Evolutionary conservation across 2,329 filamentous ascomycete genomes (phyloP).

Genomic region (Cytospora leucostoma): DNA sequence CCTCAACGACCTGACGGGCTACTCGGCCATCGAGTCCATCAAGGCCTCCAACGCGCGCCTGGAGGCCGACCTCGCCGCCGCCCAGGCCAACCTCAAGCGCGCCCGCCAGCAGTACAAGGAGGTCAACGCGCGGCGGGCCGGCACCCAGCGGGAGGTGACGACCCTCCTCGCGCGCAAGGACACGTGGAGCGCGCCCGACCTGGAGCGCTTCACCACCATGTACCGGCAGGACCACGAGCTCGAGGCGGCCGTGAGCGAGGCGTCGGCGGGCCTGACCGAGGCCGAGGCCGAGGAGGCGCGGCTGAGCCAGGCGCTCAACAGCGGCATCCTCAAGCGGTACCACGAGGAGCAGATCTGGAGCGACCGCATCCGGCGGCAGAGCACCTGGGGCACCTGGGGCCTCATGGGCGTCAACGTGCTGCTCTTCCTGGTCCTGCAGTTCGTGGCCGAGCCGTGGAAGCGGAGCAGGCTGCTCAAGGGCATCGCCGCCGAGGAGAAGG

Average conservation of each 20-base stretch:
- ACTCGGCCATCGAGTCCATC: constrained; percentile 84
- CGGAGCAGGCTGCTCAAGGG: constrained; percentile 77
- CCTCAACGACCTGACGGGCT: constrained; percentile 92
- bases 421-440: constrained; percentile 81
- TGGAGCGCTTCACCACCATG: constrained; percentile 91
- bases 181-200: constrained; percentile 80
- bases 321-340: constrained; percentile 84
- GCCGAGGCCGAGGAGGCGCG: constrained; percentile 82
- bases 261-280: constrained; percentile 70
- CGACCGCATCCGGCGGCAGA: constrained; percentile 93
- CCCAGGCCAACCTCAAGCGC: constrained; percentile 66
- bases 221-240: constrained; percentile 93
- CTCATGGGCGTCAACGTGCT: constrained; percentile 96
- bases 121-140: constrained; percentile 80
- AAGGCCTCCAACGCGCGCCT: constrained; percentile 74
- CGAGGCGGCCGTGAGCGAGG: constrained; percentile 76
- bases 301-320: constrained; percentile 72
- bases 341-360: constrained; percentile 99
- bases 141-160: constrained; percentile 93
- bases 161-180: constrained; percentile 92
- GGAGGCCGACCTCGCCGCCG: constrained; percentile 58
- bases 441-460: constrained; percentile 92
- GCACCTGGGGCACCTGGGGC: constrained; percentile 97
- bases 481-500: constrained; percentile 77
- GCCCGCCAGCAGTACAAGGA: constrained; percentile 77